Conservation (phyloP, 2,329 filamentous ascomycete genomes). For the Nakataea oryzae region DNA sequence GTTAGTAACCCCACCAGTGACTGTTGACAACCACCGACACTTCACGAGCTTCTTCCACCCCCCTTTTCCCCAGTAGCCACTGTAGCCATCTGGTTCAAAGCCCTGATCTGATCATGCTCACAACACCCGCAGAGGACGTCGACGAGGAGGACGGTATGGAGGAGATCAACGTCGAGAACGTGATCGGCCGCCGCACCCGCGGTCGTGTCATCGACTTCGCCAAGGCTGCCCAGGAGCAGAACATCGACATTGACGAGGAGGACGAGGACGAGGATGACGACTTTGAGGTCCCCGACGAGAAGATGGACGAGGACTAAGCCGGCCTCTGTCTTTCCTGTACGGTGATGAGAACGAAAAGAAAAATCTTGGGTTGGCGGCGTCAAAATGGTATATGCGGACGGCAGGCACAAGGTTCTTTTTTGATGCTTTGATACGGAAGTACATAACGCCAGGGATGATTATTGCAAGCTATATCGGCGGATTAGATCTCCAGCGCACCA, state of each 20-base stretch:
- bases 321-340: too few species aligned
- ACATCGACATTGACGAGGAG: constrained; percentile 65
- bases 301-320: constrained; percentile 53
- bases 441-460: background rate
- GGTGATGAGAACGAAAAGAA: background rate
- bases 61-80: background rate
- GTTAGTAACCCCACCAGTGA: background rate
- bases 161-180: constrained; percentile 85
- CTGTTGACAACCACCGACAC: background rate
- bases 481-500: background rate
- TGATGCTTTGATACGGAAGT: background rate
- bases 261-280: constrained; percentile 70
- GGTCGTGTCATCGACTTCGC: constrained; percentile 89
- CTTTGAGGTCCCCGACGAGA: constrained; percentile 53
- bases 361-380: background rate
- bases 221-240: constrained; percentile 74
- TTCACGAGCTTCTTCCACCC: too few species aligned
- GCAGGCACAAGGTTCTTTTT: background rate
- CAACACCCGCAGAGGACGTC: constrained; percentile 43
- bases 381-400: background rate
- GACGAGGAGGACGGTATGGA: constrained; percentile 77
- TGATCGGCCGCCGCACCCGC: constrained; percentile 82
- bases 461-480: background rate
- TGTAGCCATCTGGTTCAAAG: constrained; percentile 8
- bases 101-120: constrained; percentile 14